Evolutionary conservation across 2,329 filamentous ascomycete genomes (phyloP).

Genomic region (Talaromyces sp.): DNA sequence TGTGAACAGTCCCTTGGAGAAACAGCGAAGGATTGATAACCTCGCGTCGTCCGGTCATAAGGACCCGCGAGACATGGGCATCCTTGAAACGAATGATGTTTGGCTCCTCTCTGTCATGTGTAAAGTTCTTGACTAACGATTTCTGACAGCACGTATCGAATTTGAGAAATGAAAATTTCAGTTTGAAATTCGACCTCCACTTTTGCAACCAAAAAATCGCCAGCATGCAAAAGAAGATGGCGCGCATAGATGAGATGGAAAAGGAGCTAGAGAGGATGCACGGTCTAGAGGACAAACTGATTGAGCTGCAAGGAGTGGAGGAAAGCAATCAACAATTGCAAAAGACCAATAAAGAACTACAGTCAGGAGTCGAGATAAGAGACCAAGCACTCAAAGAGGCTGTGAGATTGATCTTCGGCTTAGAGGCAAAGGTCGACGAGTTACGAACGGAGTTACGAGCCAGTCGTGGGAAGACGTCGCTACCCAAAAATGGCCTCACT

Average conservation of each 20-base stretch:
- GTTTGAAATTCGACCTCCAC: constrained; percentile 45
- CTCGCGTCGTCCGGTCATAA: constrained; percentile 33
- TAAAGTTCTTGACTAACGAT: constrained; percentile 17
- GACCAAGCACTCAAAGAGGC: constrained; percentile 45
- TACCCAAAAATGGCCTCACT: constrained; percentile 27
- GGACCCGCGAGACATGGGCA: constrained; percentile 42
- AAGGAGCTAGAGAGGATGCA: constrained; percentile 35
- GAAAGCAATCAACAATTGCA: constrained; percentile 38
- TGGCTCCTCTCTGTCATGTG: constrained; percentile 18
- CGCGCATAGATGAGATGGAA: constrained; percentile 39
- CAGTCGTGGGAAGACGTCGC: constrained; percentile 26
- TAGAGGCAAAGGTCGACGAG: constrained; percentile 42
- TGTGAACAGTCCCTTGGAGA: constrained; percentile 38
- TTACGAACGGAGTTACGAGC: constrained; percentile 33
- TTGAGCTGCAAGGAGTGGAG: constrained; percentile 38
- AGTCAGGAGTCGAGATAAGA: constrained; percentile 39
- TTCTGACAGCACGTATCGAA: constrained; percentile 42
- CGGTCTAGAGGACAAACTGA: constrained; percentile 35
- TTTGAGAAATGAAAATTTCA: constrained; percentile 46
- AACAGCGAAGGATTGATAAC: constrained; percentile 33
- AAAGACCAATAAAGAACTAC: constrained; percentile 40
- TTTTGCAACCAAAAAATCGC: constrained; percentile 41
- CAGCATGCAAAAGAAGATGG: constrained; percentile 38
- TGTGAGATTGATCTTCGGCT: constrained; percentile 44
- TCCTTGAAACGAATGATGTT: constrained; percentile 46